Conservation (phyloP, 1,284 basidiomycete genomes). For the Sanguinoderma infundibulare region DNA sequence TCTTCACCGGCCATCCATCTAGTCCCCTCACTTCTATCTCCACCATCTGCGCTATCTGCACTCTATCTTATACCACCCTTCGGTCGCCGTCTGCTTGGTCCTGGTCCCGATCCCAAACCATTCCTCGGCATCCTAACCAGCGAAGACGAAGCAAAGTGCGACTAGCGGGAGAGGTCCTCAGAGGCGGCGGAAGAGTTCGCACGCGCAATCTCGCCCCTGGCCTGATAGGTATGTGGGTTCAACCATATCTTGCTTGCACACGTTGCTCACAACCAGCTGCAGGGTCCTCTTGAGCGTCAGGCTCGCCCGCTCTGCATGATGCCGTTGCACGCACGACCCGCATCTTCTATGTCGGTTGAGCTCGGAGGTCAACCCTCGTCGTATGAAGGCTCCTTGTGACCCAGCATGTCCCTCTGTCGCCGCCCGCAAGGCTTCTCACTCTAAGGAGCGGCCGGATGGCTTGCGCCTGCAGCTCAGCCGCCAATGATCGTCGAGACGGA, state of each 20-base stretch:
- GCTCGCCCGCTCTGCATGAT: neutral
- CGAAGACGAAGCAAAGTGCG: neutral
- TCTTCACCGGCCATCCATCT: neutral
- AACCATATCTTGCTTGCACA: neutral
- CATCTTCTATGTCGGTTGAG: neutral
- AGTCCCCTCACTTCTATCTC: constrained; percentile 1
- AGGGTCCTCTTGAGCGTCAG: neutral
- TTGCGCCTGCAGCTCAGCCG: neutral
- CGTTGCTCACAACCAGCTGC: neutral
- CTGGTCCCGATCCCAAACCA: neutral
- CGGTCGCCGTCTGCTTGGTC: neutral
- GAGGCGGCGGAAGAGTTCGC: neutral
- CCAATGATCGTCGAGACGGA: neutral
- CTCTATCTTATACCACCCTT: constrained; percentile 1
- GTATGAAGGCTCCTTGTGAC: neutral
- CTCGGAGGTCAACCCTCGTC: neutral
- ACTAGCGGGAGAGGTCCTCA: neutral
- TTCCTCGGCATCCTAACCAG: neutral
- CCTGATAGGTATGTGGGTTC: neutral
- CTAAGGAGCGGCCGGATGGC: neutral
- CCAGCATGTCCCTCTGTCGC: neutral
- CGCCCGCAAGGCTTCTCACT: neutral
- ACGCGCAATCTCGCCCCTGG: neutral
- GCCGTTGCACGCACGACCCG: neutral
- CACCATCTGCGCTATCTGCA: too few species aligned